Conservation (phyloP, 139 green algal genomes). For the Pleodorina starrii region DNA sequence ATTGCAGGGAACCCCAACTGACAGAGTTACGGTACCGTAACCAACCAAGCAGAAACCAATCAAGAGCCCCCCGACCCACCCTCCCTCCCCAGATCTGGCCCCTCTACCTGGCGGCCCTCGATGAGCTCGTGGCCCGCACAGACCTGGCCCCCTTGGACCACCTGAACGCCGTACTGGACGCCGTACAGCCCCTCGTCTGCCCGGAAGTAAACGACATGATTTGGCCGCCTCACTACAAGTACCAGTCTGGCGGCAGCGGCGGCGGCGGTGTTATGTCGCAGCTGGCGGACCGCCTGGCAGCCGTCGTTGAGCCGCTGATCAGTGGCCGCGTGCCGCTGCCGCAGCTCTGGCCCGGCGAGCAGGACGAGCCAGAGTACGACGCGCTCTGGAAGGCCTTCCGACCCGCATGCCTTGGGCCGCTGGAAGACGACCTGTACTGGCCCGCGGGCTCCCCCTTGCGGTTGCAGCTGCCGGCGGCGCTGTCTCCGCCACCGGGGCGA, state of each 20-base stretch:
- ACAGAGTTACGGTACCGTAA: not conserved
- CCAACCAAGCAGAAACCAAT: not conserved
- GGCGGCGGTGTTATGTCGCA: not conserved
- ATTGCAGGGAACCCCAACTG: not conserved
- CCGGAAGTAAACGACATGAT: not conserved
- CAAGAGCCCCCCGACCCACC: not conserved
- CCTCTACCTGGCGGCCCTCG: not conserved
- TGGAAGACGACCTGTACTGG: conserved; percentile 9
- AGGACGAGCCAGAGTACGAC: too few relatives aligned
- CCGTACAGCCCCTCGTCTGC: not conserved
- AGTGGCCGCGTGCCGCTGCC: not conserved
- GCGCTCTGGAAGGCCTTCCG: not conserved
- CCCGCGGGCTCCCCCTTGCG: not conserved
- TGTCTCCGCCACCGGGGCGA: not conserved
- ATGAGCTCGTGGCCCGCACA: not conserved
- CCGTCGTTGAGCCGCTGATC: not conserved
- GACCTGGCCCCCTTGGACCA: not conserved
- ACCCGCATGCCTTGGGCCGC: not conserved
- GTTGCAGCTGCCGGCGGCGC: not conserved
- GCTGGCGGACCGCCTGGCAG: not conserved
- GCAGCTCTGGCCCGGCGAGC: not conserved
- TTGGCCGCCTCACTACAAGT: too few relatives aligned
- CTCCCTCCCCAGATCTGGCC: too few relatives aligned
- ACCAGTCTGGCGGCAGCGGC: too few relatives aligned
- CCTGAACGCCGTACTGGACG: not conserved